A percentile compares a stretch with the other conserved stretches of the same genome.
Evolutionary conservation across 2,329 filamentous ascomycete genomes (phyloP).

Genomic region (Leptographium lundbergii): DNA sequence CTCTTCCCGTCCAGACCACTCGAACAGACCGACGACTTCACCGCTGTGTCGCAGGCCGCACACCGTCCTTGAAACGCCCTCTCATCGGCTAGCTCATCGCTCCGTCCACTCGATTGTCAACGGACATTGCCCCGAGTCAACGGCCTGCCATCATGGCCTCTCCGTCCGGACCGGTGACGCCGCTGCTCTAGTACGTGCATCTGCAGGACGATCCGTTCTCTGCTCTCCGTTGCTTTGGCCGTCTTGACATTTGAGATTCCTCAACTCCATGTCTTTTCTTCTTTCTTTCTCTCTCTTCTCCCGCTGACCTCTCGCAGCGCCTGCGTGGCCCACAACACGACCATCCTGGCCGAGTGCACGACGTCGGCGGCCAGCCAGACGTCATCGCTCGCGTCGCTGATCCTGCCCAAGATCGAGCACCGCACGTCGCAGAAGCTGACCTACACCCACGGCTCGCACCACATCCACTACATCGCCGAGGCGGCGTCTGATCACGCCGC

Average conservation of each 20-base stretch:
- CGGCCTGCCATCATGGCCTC: slow-evolving; percentile 1
- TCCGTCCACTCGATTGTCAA: background rate
- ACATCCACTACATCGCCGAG: slow-evolving; percentile 92
- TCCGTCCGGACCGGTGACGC: slow-evolving; percentile 2
- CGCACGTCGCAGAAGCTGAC: slow-evolving; percentile 72
- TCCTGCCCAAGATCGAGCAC: slow-evolving; percentile 92
- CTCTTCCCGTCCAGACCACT: background rate
- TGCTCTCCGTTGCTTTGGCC: background rate
- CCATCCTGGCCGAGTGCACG: slow-evolving; percentile 87
- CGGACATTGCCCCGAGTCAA: background rate
- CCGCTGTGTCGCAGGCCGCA: background rate
- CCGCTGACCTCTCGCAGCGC: slow-evolving; percentile 40
- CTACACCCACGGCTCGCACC: slow-evolving; percentile 81
- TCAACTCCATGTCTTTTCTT: background rate
- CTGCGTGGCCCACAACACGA: slow-evolving; percentile 87
- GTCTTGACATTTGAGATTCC: background rate
- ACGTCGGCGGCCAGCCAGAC: slow-evolving; percentile 71
- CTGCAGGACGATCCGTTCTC: background rate
- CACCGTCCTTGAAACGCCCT: background rate
- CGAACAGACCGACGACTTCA: background rate
- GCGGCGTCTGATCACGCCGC: slow-evolving; percentile 53
- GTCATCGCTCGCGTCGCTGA: slow-evolving; percentile 77
- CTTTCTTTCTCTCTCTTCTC: background rate
- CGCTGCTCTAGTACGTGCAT: slow-evolving; percentile 3
- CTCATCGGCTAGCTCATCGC: background rate